Base-by-base conservation (phyloP, 2,329 filamentous ascomycete species). In the Pseudogymnoascus sp. region DNA sequence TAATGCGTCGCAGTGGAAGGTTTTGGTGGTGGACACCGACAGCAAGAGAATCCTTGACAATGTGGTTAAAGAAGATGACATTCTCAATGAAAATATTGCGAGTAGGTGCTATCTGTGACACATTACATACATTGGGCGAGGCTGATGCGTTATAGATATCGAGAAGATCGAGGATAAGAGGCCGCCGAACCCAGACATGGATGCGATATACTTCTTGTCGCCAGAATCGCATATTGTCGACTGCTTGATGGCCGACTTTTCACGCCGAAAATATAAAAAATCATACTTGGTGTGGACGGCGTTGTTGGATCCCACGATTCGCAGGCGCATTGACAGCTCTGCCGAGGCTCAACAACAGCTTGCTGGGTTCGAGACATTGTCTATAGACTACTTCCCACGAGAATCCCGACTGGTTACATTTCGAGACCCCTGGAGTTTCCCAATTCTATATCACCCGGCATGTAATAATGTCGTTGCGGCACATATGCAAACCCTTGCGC, bases 371-470 rank as follows among this genome's bases (percentile, higher is more conserved):
- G 86, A 88, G 64, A 90, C 92, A 4, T 79, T 97, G 62, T 90
- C 92, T 61, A 84, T 96, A 73, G 90, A 97, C 74, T 99, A 88
- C 74, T 93, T 86, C 72, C 92, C 94, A 5, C 85, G 91, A 71
- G 94, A 99, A 77, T 94, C 92, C 5, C 90, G 95, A 70, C 78
- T 99, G 41, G 81, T 97, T 69, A 96, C 91, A 0, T 97, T 99
- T 71, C 82, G 90, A 71, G 93, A 99, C 72, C 93, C 94, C 0
- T 96, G 89, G 87, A 97, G 93, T 76, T 99, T 99, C 71, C 92
- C 92, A 0, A 83, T 92, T 60, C 80, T 99, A 63, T 99, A 89
- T 76, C 93, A 99, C 72, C 93, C 93, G 1, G 85, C 83, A 61
- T 97, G 94, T 77, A 96, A 96, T 74, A 82, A 85, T 66, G 78